Conservation (phyloP, 805 yeast species). For the Saccharomycopsis vini region DNA sequence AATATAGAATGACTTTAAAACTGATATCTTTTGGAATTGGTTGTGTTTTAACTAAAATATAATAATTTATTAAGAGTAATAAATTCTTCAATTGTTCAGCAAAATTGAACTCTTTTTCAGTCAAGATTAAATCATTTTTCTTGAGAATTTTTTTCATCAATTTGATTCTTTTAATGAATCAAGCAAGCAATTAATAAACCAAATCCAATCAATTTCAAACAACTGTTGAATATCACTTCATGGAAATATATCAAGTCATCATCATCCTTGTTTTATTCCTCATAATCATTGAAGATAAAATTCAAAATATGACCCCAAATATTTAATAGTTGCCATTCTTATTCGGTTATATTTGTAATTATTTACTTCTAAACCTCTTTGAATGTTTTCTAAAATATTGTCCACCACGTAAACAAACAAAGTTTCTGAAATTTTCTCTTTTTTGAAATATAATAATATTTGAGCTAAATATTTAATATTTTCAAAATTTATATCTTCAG, state of each 20-base stretch:
- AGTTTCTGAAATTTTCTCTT: constrained; percentile 25
- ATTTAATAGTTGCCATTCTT: constrained; percentile 52
- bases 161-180: constrained; percentile 21
- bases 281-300: background rate
- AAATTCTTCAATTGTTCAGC: constrained; percentile 24
- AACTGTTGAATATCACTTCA: constrained; percentile 28
- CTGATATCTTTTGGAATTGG: constrained; percentile 59
- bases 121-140: constrained; percentile 3
- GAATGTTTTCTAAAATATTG: constrained; percentile 51
- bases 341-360: constrained; percentile 50
- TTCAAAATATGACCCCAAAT: constrained; percentile 30
- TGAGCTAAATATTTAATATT: constrained; percentile 42
- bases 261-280: background rate
- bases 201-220: constrained; percentile 48
- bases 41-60: constrained; percentile 47
- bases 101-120: background rate
- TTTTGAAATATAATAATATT: constrained; percentile 32
- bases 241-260: constrained; percentile 28
- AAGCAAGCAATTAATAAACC: constrained; percentile 54
- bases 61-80: constrained; percentile 61
- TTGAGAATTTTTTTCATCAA: background rate
- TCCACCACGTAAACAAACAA: constrained; percentile 48
- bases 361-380: constrained; percentile 56
- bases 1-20: constrained; percentile 41
- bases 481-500: constrained; percentile 54